Evolutionary conservation across 225 moss, liverwort and hornwort species (phyloP), one percentile per base, ranked within the genome.

Genomic region (Antitrichia curtipendula): DNA sequence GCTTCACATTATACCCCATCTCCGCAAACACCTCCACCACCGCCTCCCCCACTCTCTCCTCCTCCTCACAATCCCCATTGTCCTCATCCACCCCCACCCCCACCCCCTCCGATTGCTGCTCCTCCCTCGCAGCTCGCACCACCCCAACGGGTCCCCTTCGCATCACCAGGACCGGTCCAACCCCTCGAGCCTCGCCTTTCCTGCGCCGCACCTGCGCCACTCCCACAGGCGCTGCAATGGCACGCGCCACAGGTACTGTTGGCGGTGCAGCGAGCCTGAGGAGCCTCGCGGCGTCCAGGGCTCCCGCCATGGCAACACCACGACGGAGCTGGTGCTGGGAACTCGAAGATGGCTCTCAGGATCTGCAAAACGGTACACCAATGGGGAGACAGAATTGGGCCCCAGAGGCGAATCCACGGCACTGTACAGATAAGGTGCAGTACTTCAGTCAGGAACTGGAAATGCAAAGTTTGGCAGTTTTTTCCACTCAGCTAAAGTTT

Each of bases 1-100:
- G 88, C 4, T 47, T 85, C 50, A 94, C 94, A 69, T 83, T 66
- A 32, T 82, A 82, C 14, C 96, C 96, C 85, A 96, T 87, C 86
- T 97, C 97, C 28, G 95, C 92, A 57, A 97, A 97, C 27, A 97
- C 82, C 45, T 90, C 90, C 75, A 96, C 92, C 12, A 85, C 97
- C 54, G 96, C 96, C 53, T 96, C 92, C 49, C 95, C 85, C 43
- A 95, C 96, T 31, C 93, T 90, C 80, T 90, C 93, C 83, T 94
- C 95, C 57, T 94, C 92, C 56, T 94, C 91, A 65, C 93, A 96
- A n/a, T 94, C 82, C 81, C 92, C 96, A 61, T 94, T 91, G 81
- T 92, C 94, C 91, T 93, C 91, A 82, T 91, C 90, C 62, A 74
- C 82, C 16, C 72, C 43, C 3, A n/a, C 56, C 14, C 15, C 29